These are phyloP conservation scores for Pichia phayaonensis DNA, from an alignment of 805 yeast genomes.

Conservation along the genomic window DNA sequence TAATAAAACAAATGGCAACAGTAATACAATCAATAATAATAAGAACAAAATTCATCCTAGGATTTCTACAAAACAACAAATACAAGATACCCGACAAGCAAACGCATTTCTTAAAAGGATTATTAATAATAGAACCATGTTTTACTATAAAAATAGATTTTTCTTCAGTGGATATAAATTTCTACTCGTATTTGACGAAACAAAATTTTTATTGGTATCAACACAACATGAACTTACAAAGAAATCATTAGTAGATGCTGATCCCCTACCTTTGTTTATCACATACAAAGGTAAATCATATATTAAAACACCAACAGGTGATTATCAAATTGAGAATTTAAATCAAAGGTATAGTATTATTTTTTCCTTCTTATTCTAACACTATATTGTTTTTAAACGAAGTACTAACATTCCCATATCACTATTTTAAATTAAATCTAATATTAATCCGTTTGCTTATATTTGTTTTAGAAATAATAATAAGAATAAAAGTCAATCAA, in stretches of 20 bases:
- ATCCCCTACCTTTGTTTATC: constrained; percentile 16
- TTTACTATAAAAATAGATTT: constrained; percentile 40
- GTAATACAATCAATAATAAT: neutral
- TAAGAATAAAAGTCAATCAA: neutral
- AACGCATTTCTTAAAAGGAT: constrained; percentile 3
- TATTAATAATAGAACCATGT: constrained; percentile 28
- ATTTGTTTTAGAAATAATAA: neutral
- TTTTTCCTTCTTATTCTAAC: neutral
- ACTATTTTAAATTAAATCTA: neutral
- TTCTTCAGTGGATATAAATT: constrained; percentile 35
- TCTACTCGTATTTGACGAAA: constrained; percentile 36
- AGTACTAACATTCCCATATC: neutral
- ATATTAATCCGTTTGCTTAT: neutral
- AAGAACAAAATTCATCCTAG: neutral
- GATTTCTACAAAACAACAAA: neutral
- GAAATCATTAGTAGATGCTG: constrained; percentile 12
- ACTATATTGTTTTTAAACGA: no score
- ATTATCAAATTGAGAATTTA: constrained; percentile 12
- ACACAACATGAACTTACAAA: constrained; percentile 12
- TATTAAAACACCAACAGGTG: constrained; percentile 19
- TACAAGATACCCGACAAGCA: neutral
- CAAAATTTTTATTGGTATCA: constrained; percentile 34
- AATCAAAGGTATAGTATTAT: constrained; percentile 1
- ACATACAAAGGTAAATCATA: constrained; percentile 14
- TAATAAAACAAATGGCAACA: neutral